Conservation (phyloP, 768 basidiomycete species). For the Lactarius sanguifluus region DNA sequence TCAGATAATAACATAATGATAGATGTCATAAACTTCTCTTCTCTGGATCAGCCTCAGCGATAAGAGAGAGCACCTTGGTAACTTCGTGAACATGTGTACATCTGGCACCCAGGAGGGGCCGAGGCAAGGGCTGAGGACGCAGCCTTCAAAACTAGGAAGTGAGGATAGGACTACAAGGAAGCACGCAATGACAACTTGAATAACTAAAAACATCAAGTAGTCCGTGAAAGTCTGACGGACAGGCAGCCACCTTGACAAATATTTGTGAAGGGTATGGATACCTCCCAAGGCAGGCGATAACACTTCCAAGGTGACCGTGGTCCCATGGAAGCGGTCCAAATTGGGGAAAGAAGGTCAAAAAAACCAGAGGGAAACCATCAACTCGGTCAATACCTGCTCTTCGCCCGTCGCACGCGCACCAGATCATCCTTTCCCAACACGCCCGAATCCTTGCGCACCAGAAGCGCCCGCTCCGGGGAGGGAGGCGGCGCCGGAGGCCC, state of each 20-base stretch:
- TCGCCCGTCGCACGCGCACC: not conserved
- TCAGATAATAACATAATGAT: too few species aligned
- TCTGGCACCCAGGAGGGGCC: not conserved
- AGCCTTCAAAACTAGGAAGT: too few species aligned
- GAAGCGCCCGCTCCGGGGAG: not conserved
- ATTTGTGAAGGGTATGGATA: not conserved
- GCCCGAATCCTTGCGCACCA: conserved; percentile 20
- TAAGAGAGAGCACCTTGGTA: not conserved
- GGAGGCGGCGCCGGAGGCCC: not conserved
- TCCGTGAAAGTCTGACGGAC: not conserved
- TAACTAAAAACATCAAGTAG: not conserved
- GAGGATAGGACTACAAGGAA: not conserved
- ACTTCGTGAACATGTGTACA: not conserved
- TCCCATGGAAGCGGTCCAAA: too few species aligned
- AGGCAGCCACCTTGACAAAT: not conserved
- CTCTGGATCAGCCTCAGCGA: too few species aligned
- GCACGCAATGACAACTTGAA: not conserved
- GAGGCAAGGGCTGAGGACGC: not conserved
- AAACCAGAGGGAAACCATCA: not conserved
- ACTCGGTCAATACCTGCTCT: not conserved
- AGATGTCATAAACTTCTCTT: not conserved
- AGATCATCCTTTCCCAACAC: conserved; percentile 18
- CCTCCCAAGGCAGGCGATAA: not conserved
- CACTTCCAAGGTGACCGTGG: not conserved
- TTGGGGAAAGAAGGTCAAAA: not conserved